These are phyloP conservation scores for Hypomyces rosellus DNA, from an alignment of 2,329 filamentous ascomycete species.

Conservation along the genomic window DNA sequence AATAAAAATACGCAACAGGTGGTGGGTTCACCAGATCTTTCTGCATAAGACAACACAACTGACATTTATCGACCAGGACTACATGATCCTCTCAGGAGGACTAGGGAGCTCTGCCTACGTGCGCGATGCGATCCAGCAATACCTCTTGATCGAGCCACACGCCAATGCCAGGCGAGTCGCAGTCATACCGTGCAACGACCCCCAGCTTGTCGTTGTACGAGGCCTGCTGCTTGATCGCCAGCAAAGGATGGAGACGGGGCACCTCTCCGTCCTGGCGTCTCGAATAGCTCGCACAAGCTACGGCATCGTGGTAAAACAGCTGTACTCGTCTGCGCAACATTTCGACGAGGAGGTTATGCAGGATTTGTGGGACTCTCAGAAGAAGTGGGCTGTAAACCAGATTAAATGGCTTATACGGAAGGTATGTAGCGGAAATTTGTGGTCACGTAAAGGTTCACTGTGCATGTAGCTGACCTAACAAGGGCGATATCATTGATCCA, in stretches of 20 bases:
- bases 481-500: slow-evolving; percentile 36
- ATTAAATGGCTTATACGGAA: slow-evolving; percentile 38
- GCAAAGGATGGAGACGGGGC: slow-evolving; percentile 37
- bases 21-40: slow-evolving; percentile 18
- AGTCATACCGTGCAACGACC: slow-evolving; percentile 42
- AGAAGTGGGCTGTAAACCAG: slow-evolving; percentile 35
- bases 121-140: slow-evolving; percentile 34
- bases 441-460: neutral
- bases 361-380: slow-evolving; percentile 23
- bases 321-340: slow-evolving; percentile 31
- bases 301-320: slow-evolving; percentile 32
- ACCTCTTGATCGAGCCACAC: slow-evolving; percentile 27
- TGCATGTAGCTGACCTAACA: neutral
- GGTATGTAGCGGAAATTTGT: slow-evolving; percentile 13
- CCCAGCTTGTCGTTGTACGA: slow-evolving; percentile 49
- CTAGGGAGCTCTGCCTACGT: slow-evolving; percentile 42
- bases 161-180: slow-evolving; percentile 29
- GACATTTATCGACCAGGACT: slow-evolving; percentile 24
- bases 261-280: slow-evolving; percentile 35
- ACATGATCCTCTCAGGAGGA: slow-evolving; percentile 39
- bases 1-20: slow-evolving; percentile 26
- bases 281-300: slow-evolving; percentile 38
- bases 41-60: neutral
- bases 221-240: slow-evolving; percentile 46
- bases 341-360: slow-evolving; percentile 27